Evolutionary conservation across 768 basidiomycete species (phyloP), one percentile per base, ranked within the genome.

Genomic region (Gautieria morchelliformis): DNA sequence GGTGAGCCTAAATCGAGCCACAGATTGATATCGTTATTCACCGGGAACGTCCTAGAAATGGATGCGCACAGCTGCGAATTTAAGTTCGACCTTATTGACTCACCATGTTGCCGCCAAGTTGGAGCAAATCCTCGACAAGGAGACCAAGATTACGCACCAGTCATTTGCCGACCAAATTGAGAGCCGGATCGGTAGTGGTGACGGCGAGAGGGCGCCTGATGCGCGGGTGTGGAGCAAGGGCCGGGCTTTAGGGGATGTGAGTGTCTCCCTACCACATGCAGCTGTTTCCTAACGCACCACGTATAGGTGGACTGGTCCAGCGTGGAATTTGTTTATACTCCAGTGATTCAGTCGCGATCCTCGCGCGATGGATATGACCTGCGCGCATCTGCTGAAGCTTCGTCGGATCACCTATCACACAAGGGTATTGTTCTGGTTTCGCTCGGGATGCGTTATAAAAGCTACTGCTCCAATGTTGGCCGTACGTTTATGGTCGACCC

Each of bases 401-500:
- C 90, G 20, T 74, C 80, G 27, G 89, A 95, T 64, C 77, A 79
- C 58, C 87, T 97, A 62, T 84, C 89, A 50, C 81, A 89, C 71
- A 85, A 88, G 64, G 94, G 94, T 19, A 90, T 98, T 41, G 81
- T 97, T 58, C 74, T 98, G 6, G 83, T 90, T 10, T 82, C 87
- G 5, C 80, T 96, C 61, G 95, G 94, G 27, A 77, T 98, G 68
- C 82, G 92, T 27, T 97, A 95, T 72, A 94, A 87, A 66, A 87
- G 85, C 0, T 98, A 99, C 63, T 93, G 92, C 66, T 83, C 89
- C 30, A 95, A 93, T 68, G 81, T 97, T 62, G 93, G 90, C 4
- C 80, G 95, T 45, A 97, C 90, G 2, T 94, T 96, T 71, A 89
- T 97, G 63, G 93, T 98, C 40, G 93, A 95, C 66, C 95, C 95